These are phyloP conservation scores for Sclerotinia sclerotiorum DNA, from an alignment of 2,329 filamentous ascomycete genomes.

Conservation along the genomic window DNA sequence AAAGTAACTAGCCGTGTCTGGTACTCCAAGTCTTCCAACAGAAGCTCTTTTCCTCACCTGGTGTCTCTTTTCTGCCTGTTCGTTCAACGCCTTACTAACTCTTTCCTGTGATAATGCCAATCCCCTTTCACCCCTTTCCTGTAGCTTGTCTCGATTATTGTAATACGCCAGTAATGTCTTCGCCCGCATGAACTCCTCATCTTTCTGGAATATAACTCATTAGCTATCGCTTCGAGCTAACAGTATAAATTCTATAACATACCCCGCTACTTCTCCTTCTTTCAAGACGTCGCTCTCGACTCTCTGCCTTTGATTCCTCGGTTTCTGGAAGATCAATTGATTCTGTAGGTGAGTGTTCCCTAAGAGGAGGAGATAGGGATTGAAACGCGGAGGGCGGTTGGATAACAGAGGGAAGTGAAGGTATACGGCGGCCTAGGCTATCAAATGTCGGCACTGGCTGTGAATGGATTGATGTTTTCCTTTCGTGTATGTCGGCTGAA, in stretches of 20 bases:
- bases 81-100: slow-evolving; percentile 10
- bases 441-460: slow-evolving; percentile 9
- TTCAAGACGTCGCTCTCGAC: neutral
- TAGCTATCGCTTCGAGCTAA: neutral
- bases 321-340: slow-evolving; percentile 1
- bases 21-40: neutral
- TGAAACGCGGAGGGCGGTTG: neutral
- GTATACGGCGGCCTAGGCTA: slow-evolving; percentile 13
- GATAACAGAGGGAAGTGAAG: neutral
- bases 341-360: neutral
- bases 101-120: slow-evolving; percentile 10
- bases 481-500: neutral
- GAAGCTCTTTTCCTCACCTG: neutral
- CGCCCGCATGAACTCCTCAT: slow-evolving; percentile 12
- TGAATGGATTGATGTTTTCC: slow-evolving; percentile 12
- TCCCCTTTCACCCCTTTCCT: neutral
- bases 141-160: slow-evolving; percentile 14
- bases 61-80: slow-evolving; percentile 8
- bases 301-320: neutral
- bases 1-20: neutral
- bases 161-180: slow-evolving; percentile 18
- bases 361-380: neutral
- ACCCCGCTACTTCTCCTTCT: slow-evolving; percentile 3
- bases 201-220: neutral
- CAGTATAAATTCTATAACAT: neutral